phyloP scores from a whole-genome alignment of 495 filamentous ascomycete genomes.

The Parachaetomium inaequale region DNA sequence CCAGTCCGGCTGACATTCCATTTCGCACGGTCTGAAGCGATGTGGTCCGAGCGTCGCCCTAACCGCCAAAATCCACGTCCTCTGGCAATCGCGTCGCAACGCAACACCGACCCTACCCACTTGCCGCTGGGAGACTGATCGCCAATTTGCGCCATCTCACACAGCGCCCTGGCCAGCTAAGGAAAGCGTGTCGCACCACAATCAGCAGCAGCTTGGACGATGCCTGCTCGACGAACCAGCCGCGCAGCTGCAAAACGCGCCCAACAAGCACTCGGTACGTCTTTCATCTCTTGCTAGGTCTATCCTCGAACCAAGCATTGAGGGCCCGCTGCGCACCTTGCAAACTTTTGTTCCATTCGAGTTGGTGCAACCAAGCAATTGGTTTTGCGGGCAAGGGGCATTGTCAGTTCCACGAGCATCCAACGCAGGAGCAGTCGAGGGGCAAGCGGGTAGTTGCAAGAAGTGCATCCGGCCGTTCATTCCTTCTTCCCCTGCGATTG shows the following conservation, averaged over 20 bases:
- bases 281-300: neutral
- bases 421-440: neutral
- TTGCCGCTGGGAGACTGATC: neutral
- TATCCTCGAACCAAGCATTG: constrained; percentile 5
- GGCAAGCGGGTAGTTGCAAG: neutral
- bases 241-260: constrained; percentile 36
- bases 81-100: constrained; percentile 11
- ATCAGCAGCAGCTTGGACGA: constrained; percentile 9
- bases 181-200: constrained; percentile 1
- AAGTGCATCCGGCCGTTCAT: neutral
- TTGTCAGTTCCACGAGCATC: neutral
- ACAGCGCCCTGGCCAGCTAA: neutral
- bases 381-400: neutral
- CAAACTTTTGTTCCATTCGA: neutral
- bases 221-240: constrained; percentile 33
- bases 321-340: neutral
- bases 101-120: constrained; percentile 1
- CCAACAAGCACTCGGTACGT: constrained; percentile 33
- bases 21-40: neutral
- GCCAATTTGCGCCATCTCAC: neutral
- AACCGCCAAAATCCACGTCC: constrained; percentile 15
- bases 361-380: neutral
- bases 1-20: neutral
- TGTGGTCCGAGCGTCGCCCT: neutral
- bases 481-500: neutral